Percentiles rank a stretch among this genome's conserved stretches.
Evolutionary conservation across 169 alveolate species (phyloP).

Genomic region (Cryptosporidium ubiquitum): DNA sequence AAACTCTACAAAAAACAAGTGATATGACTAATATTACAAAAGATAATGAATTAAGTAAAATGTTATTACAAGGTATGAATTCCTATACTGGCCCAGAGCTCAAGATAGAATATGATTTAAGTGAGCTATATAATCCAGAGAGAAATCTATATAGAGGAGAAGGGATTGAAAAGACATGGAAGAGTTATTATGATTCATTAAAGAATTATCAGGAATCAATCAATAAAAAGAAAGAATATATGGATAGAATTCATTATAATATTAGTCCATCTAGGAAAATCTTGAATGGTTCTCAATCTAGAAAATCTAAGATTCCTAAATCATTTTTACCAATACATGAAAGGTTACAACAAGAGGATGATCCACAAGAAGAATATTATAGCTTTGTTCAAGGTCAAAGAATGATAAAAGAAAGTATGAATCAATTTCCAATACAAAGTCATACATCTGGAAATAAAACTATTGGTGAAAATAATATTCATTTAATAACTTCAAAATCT

Average conservation of each 20-base stretch:
- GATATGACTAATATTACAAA: background rate
- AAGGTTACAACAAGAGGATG: slow-evolving; percentile 38
- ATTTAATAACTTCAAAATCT: slow-evolving; percentile 4
- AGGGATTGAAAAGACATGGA: slow-evolving; percentile 64
- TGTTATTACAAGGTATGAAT: background rate
- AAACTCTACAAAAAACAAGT: background rate
- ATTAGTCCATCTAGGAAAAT: slow-evolving; percentile 21
- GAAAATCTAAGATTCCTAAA: slow-evolving; percentile 40
- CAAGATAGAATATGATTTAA: slow-evolving; percentile 43
- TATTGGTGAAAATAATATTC: background rate
- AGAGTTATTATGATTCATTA: slow-evolving; percentile 23
- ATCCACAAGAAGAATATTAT: slow-evolving; percentile 62
- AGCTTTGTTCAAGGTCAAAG: slow-evolving; percentile 57
- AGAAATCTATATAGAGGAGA: slow-evolving; percentile 48
- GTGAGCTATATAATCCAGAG: slow-evolving; percentile 29
- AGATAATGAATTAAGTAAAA: background rate
- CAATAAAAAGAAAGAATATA: background rate
- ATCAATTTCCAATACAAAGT: slow-evolving; percentile 25
- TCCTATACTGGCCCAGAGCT: slow-evolving; percentile 1
- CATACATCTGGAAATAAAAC: background rate
- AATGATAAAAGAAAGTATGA: slow-evolving; percentile 52
- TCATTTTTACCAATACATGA: slow-evolving; percentile 68
- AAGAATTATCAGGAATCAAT: slow-evolving; percentile 15
- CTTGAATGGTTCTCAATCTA: slow-evolving; percentile 50
- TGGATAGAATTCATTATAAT: slow-evolving; percentile 44